phyloP scores from a whole-genome alignment of 305 asterid genomes.

The Fraxinus sp. region DNA sequence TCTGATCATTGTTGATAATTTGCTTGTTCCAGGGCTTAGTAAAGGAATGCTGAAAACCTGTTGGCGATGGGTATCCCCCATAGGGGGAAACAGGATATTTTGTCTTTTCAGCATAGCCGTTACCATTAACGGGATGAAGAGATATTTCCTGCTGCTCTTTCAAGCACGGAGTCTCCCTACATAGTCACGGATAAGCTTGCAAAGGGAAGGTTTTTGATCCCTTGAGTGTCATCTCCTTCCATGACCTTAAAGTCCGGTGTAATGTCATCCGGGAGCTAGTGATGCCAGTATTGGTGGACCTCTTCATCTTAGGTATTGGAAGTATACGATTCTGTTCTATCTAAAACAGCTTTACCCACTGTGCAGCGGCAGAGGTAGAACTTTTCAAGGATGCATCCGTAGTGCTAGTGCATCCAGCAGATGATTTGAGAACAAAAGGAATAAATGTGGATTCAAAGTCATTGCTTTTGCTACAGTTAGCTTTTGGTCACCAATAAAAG shows the following conservation, averaged over 20 bases:
- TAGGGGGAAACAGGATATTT: conserved; percentile 51
- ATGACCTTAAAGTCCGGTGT: conserved; percentile 71
- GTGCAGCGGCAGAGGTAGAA: no score
- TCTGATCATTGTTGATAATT: conserved; percentile 40
- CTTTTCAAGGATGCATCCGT: no score
- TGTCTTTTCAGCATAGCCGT: conserved; percentile 38
- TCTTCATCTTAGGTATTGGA: conserved; percentile 34
- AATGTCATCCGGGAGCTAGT: conserved; percentile 91
- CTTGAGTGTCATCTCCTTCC: conserved; percentile 51
- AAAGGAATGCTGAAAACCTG: conserved; percentile 47
- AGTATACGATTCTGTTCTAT: not conserved
- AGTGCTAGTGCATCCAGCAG: no score
- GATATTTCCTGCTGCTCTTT: conserved; percentile 53
- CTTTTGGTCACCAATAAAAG: no score
- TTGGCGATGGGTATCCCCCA: conserved; percentile 49
- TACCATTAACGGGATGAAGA: conserved; percentile 42
- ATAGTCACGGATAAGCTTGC: conserved; percentile 47
- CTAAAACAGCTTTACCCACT: not conserved
- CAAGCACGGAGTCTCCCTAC: conserved; percentile 47
- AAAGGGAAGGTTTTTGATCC: conserved; percentile 48
- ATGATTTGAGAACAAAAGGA: no score
- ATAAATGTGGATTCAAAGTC: no score
- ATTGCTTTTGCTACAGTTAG: no score
- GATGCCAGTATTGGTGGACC: conserved; percentile 72
- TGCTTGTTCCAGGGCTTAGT: conserved; percentile 69